phyloP scores from a whole-genome alignment of 2,329 filamentous ascomycete genomes.

The Talaromyces piceae region DNA sequence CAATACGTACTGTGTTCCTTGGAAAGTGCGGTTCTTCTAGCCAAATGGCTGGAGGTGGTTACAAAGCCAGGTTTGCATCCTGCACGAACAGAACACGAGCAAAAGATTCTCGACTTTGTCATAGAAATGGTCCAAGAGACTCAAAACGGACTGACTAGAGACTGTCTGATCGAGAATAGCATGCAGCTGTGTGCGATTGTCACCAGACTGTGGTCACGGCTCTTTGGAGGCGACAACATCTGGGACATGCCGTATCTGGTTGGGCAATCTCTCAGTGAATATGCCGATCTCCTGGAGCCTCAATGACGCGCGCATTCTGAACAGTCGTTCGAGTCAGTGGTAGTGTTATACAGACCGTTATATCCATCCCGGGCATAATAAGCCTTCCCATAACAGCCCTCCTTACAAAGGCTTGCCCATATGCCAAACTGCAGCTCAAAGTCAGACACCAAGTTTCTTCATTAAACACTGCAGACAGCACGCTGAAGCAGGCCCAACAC shows the following conservation, averaged over 20 bases:
- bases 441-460: too few species aligned
- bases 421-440: too few species aligned
- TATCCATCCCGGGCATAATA: too few species aligned
- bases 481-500: too few species aligned
- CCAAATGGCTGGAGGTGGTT: constrained; percentile 37
- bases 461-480: too few species aligned
- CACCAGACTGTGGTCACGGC: constrained; percentile 26
- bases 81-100: constrained; percentile 25
- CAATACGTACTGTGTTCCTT: constrained; percentile 49
- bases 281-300: constrained; percentile 17
- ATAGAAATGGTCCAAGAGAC: constrained; percentile 20
- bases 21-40: constrained; percentile 48
- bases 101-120: constrained; percentile 26
- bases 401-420: too few species aligned
- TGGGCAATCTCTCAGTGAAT: constrained; percentile 25
- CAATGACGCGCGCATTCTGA: too few species aligned
- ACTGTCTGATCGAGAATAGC: constrained; percentile 27
- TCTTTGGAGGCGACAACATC: constrained; percentile 30
- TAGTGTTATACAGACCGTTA: too few species aligned
- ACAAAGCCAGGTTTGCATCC: constrained; percentile 21
- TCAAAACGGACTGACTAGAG: constrained; percentile 22
- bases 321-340: too few species aligned
- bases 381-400: too few species aligned
- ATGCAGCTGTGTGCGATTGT: constrained; percentile 21
- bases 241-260: constrained; percentile 31